These are phyloP conservation scores for Helenozyma rhizophorensis DNA, from an alignment of 805 yeast species.

Conservation along the genomic window DNA sequence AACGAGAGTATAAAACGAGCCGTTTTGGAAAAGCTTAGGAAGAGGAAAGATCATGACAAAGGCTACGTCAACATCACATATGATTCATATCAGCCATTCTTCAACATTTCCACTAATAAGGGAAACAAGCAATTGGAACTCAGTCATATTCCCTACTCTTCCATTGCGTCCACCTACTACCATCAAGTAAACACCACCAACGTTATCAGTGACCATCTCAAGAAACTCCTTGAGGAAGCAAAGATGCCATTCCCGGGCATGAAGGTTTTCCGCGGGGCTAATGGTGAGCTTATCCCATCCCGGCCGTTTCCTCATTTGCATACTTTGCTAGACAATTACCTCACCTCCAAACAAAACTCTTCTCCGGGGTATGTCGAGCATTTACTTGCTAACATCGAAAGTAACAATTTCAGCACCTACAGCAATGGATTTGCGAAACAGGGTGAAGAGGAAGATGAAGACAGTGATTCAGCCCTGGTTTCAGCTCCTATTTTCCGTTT, in stretches of 20 bases:
- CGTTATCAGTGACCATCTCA: constrained; percentile 39
- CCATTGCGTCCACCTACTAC: constrained; percentile 62
- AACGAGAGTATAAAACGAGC: constrained; percentile 74
- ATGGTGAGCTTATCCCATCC: constrained; percentile 47
- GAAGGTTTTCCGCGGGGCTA: constrained; percentile 44
- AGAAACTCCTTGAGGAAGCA: constrained; percentile 42
- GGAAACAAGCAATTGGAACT: constrained; percentile 43
- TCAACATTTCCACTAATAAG: constrained; percentile 58
- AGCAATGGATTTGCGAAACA: constrained; percentile 32
- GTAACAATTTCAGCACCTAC: constrained; percentile 36
- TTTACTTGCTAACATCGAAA: constrained; percentile 35
- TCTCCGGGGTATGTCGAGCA: constrained; percentile 35
- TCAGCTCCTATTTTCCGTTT: constrained; percentile 56
- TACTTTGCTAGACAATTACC: constrained; percentile 28
- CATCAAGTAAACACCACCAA: constrained; percentile 63
- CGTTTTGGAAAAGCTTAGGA: constrained; percentile 79
- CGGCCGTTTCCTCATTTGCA: constrained; percentile 47
- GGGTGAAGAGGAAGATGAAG: constrained; percentile 11
- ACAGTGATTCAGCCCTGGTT: constrained; percentile 23
- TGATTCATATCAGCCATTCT: constrained; percentile 77
- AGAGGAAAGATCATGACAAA: constrained; percentile 63
- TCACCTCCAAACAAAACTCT: constrained; percentile 17
- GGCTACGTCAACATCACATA: constrained; percentile 85
- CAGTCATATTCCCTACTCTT: constrained; percentile 72
- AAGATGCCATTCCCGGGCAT: constrained; percentile 42